Conservation (phyloP, 352 stramenopile species). For the Globisporangium viniferum region DNA sequence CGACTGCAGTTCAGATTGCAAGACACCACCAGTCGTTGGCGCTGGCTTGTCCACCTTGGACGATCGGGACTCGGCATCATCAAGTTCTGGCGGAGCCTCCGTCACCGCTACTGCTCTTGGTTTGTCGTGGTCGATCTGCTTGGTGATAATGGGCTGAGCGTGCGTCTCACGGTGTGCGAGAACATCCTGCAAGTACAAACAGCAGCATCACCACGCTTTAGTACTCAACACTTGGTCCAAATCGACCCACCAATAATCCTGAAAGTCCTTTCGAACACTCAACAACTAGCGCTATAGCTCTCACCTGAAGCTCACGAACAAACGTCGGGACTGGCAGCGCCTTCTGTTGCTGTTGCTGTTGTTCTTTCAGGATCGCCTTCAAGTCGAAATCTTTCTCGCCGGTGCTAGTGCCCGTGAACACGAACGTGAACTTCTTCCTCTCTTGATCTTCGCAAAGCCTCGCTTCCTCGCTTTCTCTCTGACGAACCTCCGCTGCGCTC, state of each 20-base stretch:
- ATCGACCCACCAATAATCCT: too few species aligned
- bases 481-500: neutral
- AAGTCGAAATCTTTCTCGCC: constrained; percentile 67
- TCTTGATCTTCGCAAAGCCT: neutral
- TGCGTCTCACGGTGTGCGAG: constrained; percentile 41
- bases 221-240: too few species aligned
- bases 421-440: constrained; percentile 27
- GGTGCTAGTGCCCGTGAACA: constrained; percentile 76
- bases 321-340: constrained; percentile 30
- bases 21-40: too few species aligned
- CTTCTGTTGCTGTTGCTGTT: constrained; percentile 18
- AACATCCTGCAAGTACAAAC: constrained; percentile 27
- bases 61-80: neutral
- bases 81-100: neutral
- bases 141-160: constrained; percentile 26
- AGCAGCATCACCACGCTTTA: neutral
- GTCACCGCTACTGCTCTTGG: neutral
- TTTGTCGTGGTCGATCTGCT: constrained; percentile 41
- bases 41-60: neutral
- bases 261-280: too few species aligned
- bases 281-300: neutral
- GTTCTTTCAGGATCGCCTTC: constrained; percentile 34
- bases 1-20: constrained; percentile 12
- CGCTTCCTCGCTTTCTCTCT: neutral
- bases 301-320: constrained; percentile 40